Evolutionary conservation across 129 eudicot genomes (phyloP).

Genomic region (Ambrosia trifida): DNA sequence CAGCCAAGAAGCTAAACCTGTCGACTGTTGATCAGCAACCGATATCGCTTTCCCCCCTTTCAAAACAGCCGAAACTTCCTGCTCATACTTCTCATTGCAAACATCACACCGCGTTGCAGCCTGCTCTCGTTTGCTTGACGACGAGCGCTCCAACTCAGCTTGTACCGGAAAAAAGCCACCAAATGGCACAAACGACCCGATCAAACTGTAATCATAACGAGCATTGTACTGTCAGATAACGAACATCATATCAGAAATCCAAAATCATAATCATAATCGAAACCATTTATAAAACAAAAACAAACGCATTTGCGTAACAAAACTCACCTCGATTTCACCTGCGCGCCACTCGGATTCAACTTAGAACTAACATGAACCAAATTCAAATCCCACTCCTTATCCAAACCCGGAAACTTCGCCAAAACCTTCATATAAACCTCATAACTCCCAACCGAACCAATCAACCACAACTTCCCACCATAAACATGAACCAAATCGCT

Average conservation of each 20-base stretch:
- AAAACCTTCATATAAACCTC: constrained; percentile 52
- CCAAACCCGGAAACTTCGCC: constrained; percentile 47
- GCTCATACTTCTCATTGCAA: constrained; percentile 75
- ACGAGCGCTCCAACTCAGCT: constrained; percentile 46
- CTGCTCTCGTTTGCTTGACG: constrained; percentile 33
- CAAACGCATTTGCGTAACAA: neutral
- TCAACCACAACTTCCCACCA: constrained; percentile 61
- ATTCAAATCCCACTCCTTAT: constrained; percentile 74
- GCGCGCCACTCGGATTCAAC: constrained; percentile 33
- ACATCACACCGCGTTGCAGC: constrained; percentile 47
- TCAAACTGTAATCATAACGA: constrained; percentile 76
- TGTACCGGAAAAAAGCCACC: constrained; percentile 83
- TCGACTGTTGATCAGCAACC: constrained; percentile 47
- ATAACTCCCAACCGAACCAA: constrained; percentile 51
- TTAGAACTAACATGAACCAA: constrained; percentile 66
- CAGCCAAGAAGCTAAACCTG: constrained; percentile 61
- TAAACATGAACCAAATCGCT: constrained; percentile 42
- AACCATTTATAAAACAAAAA: neutral
- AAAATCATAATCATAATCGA: neutral
- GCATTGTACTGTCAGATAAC: constrained; percentile 56
- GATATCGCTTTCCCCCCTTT: constrained; percentile 50
- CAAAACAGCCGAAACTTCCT: constrained; percentile 51
- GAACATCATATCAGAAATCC: constrained; percentile 26
- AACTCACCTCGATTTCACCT: constrained; percentile 60
- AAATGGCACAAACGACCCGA: constrained; percentile 96